A percentile compares a stretch with the other conserved stretches of the same genome.
phyloP scores from a whole-genome alignment of 345 rosid genomes.

The sweet orange (Citrus sinensis) region DVS_A1.0 CM039168.1:28427001-28427500 shows the following conservation, averaged over 20 bases:
- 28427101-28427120: neutral
- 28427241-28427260: neutral
- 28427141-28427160: neutral
- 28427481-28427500: conserved; percentile 66
- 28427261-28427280: neutral
- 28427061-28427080: neutral
- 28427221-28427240: neutral
- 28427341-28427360: neutral
- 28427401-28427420: neutral
- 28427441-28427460: conserved; percentile 73
- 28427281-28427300: neutral
- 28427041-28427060: neutral
- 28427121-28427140: neutral
- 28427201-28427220: neutral
- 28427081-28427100: neutral
- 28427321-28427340: neutral
- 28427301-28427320: neutral
- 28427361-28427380: neutral
- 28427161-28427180: neutral
- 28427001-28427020: neutral
- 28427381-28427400: neutral
- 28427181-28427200: neutral
- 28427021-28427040: neutral
- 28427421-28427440: conserved; percentile 49
- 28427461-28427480: conserved; percentile 67